phyloP scores from a whole-genome alignment of 768 basidiomycete genomes.

The Suillus placidus region DNA sequence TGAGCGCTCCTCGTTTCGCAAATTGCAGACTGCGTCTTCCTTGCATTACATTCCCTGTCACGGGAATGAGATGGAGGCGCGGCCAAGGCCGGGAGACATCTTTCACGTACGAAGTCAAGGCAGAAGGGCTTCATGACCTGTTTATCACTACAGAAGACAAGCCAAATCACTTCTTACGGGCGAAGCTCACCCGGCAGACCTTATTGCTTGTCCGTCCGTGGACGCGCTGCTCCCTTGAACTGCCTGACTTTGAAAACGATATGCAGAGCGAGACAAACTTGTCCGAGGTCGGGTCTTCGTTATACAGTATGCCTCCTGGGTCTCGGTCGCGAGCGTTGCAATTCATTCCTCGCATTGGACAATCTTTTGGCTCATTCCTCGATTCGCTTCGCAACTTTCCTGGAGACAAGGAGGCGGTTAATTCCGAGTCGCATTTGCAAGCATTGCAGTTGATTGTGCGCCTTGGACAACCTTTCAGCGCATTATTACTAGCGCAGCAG shows the following conservation, averaged over 20 bases:
- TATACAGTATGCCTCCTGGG: not conserved
- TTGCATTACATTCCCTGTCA: conserved; percentile 8
- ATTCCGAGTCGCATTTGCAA: not conserved
- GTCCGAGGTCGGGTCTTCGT: not conserved
- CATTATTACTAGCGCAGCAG: conserved; percentile 2
- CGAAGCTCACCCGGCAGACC: not conserved
- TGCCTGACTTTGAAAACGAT: not conserved
- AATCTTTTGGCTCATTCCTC: not conserved
- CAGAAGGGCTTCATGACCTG: not conserved
- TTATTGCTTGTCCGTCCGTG: conserved; percentile 3
- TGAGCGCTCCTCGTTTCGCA: conserved; percentile 3
- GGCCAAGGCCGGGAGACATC: not conserved
- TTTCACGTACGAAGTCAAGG: not conserved
- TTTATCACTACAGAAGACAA: not conserved
- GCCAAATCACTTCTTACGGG: conserved; percentile 1
- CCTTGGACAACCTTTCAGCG: conserved; percentile 8
- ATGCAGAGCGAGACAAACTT: not conserved
- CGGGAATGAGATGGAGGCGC: not conserved
- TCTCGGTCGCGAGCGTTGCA: not conserved
- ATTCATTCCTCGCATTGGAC: not conserved
- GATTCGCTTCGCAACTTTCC: not conserved
- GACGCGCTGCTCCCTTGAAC: not conserved
- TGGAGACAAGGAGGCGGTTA: not conserved
- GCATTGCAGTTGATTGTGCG: not conserved
- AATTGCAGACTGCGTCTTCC: not conserved